Conservation (phyloP, 768 basidiomycete genomes). For the Boletus reticulatus region DNA sequence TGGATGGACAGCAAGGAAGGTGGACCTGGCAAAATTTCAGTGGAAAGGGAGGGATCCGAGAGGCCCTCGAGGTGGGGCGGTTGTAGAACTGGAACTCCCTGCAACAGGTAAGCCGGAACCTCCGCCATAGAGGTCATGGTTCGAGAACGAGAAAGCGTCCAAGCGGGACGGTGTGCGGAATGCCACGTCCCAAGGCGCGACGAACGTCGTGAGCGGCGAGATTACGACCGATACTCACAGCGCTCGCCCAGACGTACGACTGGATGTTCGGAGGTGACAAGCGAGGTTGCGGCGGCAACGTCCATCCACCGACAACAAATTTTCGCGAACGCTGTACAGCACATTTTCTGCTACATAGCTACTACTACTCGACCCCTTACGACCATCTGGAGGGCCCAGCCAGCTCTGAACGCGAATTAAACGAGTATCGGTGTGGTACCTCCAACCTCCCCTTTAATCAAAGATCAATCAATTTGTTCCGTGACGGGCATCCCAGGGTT, state of each 20-base stretch:
- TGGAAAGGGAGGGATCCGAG: constrained; percentile 72
- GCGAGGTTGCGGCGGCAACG: constrained; percentile 20
- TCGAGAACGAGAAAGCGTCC: constrained; percentile 26
- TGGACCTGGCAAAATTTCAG: constrained; percentile 88
- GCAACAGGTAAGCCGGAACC: constrained; percentile 69
- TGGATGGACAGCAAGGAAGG: constrained; percentile 71
- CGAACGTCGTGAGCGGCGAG: constrained; percentile 24
- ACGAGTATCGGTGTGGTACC: not conserved
- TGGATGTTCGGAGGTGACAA: constrained; percentile 20
- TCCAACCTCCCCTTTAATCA: not conserved
- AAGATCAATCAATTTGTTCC: constrained; percentile 10
- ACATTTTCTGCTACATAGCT: constrained; percentile 2
- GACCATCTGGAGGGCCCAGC: not conserved
- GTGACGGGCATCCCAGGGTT: not conserved
- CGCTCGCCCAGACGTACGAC: constrained; percentile 18
- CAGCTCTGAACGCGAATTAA: not conserved
- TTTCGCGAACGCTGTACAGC: constrained; percentile 16
- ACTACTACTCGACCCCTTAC: constrained; percentile 10
- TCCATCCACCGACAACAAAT: constrained; percentile 24
- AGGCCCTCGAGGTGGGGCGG: constrained; percentile 76
- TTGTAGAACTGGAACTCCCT: constrained; percentile 70
- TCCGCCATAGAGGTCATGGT: constrained; percentile 70
- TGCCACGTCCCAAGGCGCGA: constrained; percentile 15
- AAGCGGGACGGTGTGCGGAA: constrained; percentile 14
- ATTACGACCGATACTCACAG: constrained; percentile 15